Evolutionary conservation across 2,329 filamentous ascomycete species (phyloP).

Genomic region (Beauveria bassiana): DNA sequence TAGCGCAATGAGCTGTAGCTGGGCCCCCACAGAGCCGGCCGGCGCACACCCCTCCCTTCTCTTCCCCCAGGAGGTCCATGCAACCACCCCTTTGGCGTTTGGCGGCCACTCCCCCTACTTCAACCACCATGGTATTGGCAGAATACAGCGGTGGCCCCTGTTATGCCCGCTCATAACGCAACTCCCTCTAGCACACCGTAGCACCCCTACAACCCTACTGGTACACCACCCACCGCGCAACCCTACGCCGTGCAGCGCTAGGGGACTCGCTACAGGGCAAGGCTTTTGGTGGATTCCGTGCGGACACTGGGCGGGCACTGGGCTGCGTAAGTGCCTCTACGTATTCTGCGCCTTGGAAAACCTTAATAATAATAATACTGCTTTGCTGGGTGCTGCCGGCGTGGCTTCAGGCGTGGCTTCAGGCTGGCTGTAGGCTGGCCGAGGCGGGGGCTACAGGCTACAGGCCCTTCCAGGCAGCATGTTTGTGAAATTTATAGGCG

Average conservation of each 20-base stretch:
- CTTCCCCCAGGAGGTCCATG: too few relatives aligned
- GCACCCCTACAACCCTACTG: background rate
- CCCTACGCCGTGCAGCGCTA: background rate
- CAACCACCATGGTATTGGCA: too few relatives aligned
- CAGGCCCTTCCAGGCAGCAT: too few relatives aligned
- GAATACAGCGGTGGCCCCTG: too few relatives aligned
- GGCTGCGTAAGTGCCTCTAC: slow-evolving; percentile 8
- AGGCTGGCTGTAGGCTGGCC: too few relatives aligned
- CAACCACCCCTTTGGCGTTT: too few relatives aligned
- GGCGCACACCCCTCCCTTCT: too few relatives aligned
- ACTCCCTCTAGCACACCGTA: too few relatives aligned
- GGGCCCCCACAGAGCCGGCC: too few relatives aligned
- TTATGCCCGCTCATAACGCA: too few relatives aligned
- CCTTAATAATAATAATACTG: background rate
- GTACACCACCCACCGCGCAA: background rate
- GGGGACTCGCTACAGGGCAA: background rate
- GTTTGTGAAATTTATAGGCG: background rate
- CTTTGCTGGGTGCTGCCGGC: background rate
- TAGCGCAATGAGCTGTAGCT: background rate
- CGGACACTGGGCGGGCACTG: background rate
- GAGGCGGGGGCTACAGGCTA: background rate
- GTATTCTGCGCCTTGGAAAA: background rate
- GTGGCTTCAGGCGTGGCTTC: too few relatives aligned
- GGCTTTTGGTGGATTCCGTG: background rate
- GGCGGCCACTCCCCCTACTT: too few relatives aligned